A percentile compares a stretch with the other conserved stretches of the same genome.
phyloP scores from a whole-genome alignment of 75 land plant genomes.

The Azolla pinnata region DNA sequence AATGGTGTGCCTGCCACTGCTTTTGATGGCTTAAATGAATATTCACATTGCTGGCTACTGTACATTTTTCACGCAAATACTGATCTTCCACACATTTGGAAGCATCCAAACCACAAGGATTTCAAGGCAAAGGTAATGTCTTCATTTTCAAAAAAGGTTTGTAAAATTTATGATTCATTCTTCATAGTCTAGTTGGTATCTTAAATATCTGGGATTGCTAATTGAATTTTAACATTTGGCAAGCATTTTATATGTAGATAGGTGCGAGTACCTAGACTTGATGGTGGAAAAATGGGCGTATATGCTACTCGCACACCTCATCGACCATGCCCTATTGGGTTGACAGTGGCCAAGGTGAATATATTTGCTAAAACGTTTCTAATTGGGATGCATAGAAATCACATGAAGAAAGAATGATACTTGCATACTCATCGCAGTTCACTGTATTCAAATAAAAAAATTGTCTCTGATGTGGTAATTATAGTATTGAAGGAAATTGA shows the following conservation, averaged over 20 bases:
- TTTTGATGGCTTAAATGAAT: conserved; percentile 76
- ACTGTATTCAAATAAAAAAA: no score
- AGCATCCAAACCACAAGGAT: conserved; percentile 51
- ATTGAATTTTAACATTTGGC: no score
- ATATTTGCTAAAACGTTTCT: no score
- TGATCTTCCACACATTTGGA: conserved; percentile 83
- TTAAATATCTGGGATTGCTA: no score
- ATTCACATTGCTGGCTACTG: conserved; percentile 97
- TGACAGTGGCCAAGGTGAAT: conserved; percentile 94
- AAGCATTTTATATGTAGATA: no score
- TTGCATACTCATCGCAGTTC: no score
- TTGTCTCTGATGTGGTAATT: no score
- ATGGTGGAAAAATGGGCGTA: conserved; percentile 84
- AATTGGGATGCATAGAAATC: no score
- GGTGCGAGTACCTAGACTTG: conserved; percentile 93
- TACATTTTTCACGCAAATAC: conserved; percentile 94
- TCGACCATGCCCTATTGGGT: conserved; percentile 93
- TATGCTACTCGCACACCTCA: conserved; percentile 98
- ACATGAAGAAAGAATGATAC: no score
- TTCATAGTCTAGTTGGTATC: not conserved
- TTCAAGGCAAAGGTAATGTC: conserved; percentile 82
- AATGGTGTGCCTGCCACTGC: conserved; percentile 60
- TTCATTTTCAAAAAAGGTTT: not conserved
- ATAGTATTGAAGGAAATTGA: no score
- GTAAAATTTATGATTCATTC: not conserved